Base-by-base conservation (phyloP, 805 yeast species). In the Pachysolen tannophilus region DNA sequence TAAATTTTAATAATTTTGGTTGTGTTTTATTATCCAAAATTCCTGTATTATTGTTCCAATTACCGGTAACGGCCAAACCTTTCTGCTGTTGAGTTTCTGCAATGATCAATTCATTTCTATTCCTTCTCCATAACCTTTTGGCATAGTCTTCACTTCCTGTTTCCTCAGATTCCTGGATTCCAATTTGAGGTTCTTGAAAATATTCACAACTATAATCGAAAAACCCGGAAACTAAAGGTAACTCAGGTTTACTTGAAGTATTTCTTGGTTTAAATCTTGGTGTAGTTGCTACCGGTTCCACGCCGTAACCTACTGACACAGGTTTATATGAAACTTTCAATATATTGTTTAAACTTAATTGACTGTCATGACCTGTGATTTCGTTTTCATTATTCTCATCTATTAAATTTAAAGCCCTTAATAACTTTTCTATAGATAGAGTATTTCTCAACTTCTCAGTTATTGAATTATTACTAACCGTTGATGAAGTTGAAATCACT, bases 121-220 rank as follows among this genome's bases (percentile, higher is more conserved):
- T 82, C 43, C 94, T 69, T 46, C 96, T 69, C 97, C 97, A 92
- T 17, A 84, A 58, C 39, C 94, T 66, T 44, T 75, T 78, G 24
- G 83, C 76, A 47, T 84, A 85, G 43, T 84, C 88, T 39, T 79
- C 75, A 38, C 95, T 84, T 0, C 97, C 97, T 0, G 94, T 92
- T 53, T 87, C 95, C 47, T 90, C 97, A 13, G 76, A 60, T 46
- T 90, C 97, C 35, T 74, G 71, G 39, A 75, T 78, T 8, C 84
- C 77, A 80, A 88, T 80, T 52, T 90, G 97, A 0, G 98, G 97
- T 51, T 88, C 97, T 49, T 88, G 95, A 61, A 90, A 92, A 50
- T 87, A 88, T 54, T 92, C 98, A 40, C 85, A 74, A 46, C 82
- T 74, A 55, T 80, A 83, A 34, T 79, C 83, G 42, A 82, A 71